phyloP scores from a whole-genome alignment of 2,329 filamentous ascomycete species.

The Ambrosiella cleistominuta region DNA sequence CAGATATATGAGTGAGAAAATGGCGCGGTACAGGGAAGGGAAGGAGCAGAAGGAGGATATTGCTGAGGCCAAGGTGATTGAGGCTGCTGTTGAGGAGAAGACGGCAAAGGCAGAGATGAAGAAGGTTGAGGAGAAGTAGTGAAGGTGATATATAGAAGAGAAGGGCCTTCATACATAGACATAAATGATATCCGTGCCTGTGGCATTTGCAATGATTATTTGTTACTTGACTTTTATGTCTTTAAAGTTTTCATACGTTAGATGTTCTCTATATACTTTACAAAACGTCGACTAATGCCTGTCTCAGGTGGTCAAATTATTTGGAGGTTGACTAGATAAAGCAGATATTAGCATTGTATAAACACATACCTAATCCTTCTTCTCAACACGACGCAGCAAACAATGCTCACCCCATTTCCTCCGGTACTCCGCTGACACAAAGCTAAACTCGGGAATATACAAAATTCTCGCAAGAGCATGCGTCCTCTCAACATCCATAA shows the following conservation, averaged over 20 bases:
- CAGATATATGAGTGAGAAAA: conserved; percentile 72
- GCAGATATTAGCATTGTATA: neutral
- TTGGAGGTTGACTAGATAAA: no score
- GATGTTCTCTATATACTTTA: neutral
- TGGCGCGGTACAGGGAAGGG: conserved; percentile 42
- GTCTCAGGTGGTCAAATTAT: no score
- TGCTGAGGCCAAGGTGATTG: neutral
- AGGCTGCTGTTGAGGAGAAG: neutral
- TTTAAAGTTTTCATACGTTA: neutral
- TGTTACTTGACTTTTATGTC: neutral
- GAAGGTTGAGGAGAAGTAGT: neutral
- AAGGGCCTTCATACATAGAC: neutral
- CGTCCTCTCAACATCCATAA: conserved; percentile 65
- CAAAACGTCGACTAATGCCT: no score
- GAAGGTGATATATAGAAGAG: neutral
- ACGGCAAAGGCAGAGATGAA: neutral
- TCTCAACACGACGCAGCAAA: conserved; percentile 44
- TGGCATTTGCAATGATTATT: neutral
- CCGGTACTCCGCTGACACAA: conserved; percentile 51
- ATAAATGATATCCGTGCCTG: neutral
- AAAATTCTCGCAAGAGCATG: conserved; percentile 56
- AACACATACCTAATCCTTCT: neutral
- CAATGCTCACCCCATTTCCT: conserved; percentile 83
- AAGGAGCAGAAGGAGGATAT: conserved; percentile 15
- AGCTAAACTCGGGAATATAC: conserved; percentile 58